phyloP scores from a whole-genome alignment of 2,329 filamentous ascomycete genomes.

The Pyrenophora graminea region DNA sequence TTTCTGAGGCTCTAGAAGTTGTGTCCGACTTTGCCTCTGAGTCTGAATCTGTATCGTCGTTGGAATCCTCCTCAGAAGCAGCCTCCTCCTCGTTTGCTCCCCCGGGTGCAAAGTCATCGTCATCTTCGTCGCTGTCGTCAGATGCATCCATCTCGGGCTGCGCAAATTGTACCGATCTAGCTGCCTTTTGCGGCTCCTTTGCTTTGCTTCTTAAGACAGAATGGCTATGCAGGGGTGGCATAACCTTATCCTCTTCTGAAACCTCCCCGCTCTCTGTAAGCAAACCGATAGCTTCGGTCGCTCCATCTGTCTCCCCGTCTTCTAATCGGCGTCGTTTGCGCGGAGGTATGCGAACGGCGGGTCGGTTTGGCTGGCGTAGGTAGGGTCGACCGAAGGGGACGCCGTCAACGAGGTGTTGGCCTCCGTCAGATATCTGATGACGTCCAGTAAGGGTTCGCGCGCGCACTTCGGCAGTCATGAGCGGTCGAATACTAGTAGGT shows the following conservation, averaged over 20 bases:
- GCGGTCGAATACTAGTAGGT: constrained; percentile 69
- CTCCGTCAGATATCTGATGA: constrained; percentile 77
- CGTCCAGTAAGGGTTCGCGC: constrained; percentile 75
- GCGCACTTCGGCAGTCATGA: constrained; percentile 74
- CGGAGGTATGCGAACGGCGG: constrained; percentile 71
- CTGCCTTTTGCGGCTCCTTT: not conserved
- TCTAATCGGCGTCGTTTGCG: constrained; percentile 63
- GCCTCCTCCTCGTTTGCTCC: constrained; percentile 17
- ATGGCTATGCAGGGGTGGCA: not conserved
- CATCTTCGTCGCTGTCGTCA: constrained; percentile 25
- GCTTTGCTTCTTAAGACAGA: not conserved
- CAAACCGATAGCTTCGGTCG: constrained; percentile 14
- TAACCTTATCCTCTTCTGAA: not conserved
- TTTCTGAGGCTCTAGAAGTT: constrained; percentile 32
- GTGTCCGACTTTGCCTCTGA: constrained; percentile 13
- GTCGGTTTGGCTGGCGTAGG: constrained; percentile 64
- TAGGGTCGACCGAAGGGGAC: constrained; percentile 79
- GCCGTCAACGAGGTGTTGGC: constrained; percentile 82
- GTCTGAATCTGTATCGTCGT: constrained; percentile 14
- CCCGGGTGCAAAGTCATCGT: constrained; percentile 35
- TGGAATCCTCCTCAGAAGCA: constrained; percentile 16
- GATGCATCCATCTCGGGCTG: constrained; percentile 15
- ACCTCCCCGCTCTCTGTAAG: constrained; percentile 16
- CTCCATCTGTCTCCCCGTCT: constrained; percentile 34
- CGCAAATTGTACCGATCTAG: constrained; percentile 33